These are phyloP conservation scores for Ambrosia trifida DNA, from an alignment of 129 eudicot genomes.

Conservation along the genomic window DNA sequence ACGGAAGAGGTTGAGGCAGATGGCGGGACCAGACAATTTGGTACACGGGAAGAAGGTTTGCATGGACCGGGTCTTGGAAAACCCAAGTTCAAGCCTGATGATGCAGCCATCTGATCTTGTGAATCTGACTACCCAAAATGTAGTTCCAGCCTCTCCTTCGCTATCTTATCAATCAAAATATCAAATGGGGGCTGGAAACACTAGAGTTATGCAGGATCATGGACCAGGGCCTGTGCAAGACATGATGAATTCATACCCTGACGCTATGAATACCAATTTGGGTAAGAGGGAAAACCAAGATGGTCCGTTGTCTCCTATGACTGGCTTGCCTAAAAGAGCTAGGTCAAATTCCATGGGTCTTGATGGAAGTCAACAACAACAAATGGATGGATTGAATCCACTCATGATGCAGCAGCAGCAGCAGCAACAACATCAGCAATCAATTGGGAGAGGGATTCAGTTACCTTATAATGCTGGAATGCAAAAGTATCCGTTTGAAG, in stretches of 20 bases:
- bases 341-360: constrained; percentile 52
- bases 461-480: constrained; percentile 49
- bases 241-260: constrained; percentile 55
- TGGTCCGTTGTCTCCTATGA: constrained; percentile 58
- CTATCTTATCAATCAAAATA: constrained; percentile 61
- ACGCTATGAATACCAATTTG: constrained; percentile 45
- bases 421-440: constrained; percentile 46
- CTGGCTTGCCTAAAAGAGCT: constrained; percentile 54
- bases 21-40: constrained; percentile 46
- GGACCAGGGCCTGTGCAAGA: constrained; percentile 64
- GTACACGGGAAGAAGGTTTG: constrained; percentile 67
- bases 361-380: constrained; percentile 61
- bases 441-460: constrained; percentile 63
- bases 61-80: constrained; percentile 62
- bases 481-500: constrained; percentile 75
- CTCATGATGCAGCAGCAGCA: constrained; percentile 54
- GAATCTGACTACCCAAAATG: constrained; percentile 51
- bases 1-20: constrained; percentile 63
- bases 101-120: constrained; percentile 55
- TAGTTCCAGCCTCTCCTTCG: constrained; percentile 48
- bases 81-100: constrained; percentile 44
- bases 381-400: constrained; percentile 60
- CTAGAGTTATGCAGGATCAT: constrained; percentile 61
- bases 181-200: constrained; percentile 63
- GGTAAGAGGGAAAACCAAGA: constrained; percentile 86